phyloP scores from a whole-genome alignment of 164 flowering plant species.

The Taxillus chinensis region DNA sequence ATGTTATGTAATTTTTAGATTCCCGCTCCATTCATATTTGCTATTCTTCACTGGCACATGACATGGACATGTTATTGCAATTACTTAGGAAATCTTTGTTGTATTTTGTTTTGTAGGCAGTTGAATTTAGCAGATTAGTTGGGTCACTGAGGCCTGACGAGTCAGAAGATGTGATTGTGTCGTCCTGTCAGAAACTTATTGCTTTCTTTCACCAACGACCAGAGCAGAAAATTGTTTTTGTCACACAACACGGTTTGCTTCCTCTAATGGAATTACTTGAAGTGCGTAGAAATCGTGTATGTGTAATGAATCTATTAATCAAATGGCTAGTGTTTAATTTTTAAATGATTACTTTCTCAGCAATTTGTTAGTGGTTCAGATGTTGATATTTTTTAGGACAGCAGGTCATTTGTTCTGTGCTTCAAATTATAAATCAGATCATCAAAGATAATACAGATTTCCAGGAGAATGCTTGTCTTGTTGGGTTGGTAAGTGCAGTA shows the following conservation, averaged over 20 bases:
- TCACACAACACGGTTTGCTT: conserved; percentile 86
- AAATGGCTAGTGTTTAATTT: neutral
- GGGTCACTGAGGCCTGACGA: conserved; percentile 78
- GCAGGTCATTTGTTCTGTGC: conserved; percentile 90
- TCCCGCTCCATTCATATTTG: neutral
- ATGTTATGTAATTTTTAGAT: neutral
- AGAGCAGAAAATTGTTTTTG: conserved; percentile 80
- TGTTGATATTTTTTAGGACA: neutral
- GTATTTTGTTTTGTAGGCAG: conserved; percentile 47
- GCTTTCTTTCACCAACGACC: conserved; percentile 81
- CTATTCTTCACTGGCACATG: neutral
- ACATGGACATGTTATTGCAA: neutral
- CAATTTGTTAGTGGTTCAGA: neutral
- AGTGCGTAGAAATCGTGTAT: conserved; percentile 71
- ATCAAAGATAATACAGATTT: conserved; percentile 76
- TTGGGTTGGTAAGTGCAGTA: conserved; percentile 69
- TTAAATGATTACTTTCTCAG: no score
- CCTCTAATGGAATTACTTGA: conserved; percentile 90
- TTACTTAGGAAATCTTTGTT: neutral
- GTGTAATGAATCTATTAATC: conserved; percentile 12
- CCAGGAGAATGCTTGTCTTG: conserved; percentile 96
- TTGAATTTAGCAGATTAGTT: conserved; percentile 82
- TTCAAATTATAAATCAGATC: conserved; percentile 81
- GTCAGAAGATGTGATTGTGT: conserved; percentile 83
- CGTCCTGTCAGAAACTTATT: conserved; percentile 82